These are phyloP conservation scores for Alternaria infectoria DNA, from an alignment of 2,329 filamentous ascomycete genomes.

Conservation along the genomic window DNA sequence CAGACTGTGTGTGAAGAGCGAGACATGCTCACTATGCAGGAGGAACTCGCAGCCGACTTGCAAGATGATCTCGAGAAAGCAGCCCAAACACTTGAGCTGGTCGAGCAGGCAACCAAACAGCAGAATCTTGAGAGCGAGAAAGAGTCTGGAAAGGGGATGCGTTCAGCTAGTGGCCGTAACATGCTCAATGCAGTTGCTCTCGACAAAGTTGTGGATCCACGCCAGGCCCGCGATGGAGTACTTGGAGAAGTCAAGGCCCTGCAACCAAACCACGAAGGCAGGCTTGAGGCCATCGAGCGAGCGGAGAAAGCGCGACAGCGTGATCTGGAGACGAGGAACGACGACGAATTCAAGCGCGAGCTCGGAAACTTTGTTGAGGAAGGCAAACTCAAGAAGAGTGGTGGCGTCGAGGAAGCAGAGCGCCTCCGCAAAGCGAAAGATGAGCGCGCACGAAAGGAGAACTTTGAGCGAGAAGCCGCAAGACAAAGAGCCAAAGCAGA, in stretches of 20 bases:
- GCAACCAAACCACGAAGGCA: slow-evolving; percentile 90
- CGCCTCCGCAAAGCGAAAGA: slow-evolving; percentile 83
- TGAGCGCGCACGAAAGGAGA: slow-evolving; percentile 82
- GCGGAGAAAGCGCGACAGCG: slow-evolving; percentile 90
- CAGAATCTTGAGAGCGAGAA: slow-evolving; percentile 79
- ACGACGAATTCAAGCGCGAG: slow-evolving; percentile 84
- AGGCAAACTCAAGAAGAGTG: slow-evolving; percentile 92
- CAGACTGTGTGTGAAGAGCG: slow-evolving; percentile 95
- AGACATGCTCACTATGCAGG: slow-evolving; percentile 93
- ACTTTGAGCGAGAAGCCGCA: slow-evolving; percentile 61
- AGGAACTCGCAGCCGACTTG: slow-evolving; percentile 90
- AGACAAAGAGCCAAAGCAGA: slow-evolving; percentile 55
- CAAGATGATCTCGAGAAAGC: slow-evolving; percentile 96
- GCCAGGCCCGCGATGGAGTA: slow-evolving; percentile 86
- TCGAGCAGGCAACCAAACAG: slow-evolving; percentile 98
- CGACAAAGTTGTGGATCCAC: slow-evolving; percentile 69
- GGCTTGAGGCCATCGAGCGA: slow-evolving; percentile 95
- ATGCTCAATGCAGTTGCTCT: slow-evolving; percentile 43
- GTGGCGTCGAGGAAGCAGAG: slow-evolving; percentile 93
- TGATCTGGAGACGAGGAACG: slow-evolving; percentile 77
- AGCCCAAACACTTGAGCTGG: slow-evolving; percentile 87
- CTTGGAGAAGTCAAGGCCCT: slow-evolving; percentile 91
- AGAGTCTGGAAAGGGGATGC: slow-evolving; percentile 52
- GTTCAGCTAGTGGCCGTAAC: slow-evolving; percentile 57
- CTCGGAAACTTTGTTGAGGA: slow-evolving; percentile 84